A percentile compares a stretch with the other conserved stretches of the same genome.
phyloP scores from a whole-genome alignment of 225 moss, liverwort and hornwort genomes.

The Polytrichum commune region DNA sequence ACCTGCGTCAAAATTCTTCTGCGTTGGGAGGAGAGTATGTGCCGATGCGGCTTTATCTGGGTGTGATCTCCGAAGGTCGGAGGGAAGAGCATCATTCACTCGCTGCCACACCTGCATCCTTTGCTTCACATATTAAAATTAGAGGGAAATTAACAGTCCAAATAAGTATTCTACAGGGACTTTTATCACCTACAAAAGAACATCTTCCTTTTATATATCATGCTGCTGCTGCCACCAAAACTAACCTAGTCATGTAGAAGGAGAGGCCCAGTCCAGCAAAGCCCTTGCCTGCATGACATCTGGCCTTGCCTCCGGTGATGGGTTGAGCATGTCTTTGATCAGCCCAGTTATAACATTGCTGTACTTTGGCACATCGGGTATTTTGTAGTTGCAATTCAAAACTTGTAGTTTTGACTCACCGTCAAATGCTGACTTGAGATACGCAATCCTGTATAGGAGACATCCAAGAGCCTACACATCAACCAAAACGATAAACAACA shows the following conservation, averaged over 20 bases:
- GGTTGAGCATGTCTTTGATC: conserved; percentile 89
- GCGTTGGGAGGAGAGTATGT: conserved; percentile 38
- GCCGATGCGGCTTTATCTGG: conserved; percentile 68
- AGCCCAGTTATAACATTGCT: conserved; percentile 68
- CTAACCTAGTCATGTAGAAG: conserved; percentile 99
- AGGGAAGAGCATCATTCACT: conserved; percentile 79
- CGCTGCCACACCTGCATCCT: conserved; percentile 82
- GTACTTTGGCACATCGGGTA: conserved; percentile 89
- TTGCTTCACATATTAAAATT: no score
- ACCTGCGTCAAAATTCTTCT: conserved; percentile 54
- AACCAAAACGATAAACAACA: conserved; percentile 13
- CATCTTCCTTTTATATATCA: conserved; percentile 14
- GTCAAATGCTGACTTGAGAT: conserved; percentile 87
- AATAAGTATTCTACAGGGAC: neutral
- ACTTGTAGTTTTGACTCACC: conserved; percentile 99
- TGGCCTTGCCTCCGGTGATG: conserved; percentile 92
- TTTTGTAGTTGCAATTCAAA: conserved; percentile 90
- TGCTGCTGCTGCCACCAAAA: conserved; percentile 81
- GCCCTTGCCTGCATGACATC: conserved; percentile 99
- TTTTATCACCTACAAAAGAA: conserved; percentile 25
- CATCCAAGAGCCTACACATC: conserved; percentile 88
- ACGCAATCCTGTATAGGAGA: conserved; percentile 84
- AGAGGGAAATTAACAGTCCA: no score
- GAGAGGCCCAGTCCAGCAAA: conserved; percentile 96
- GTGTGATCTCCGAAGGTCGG: conserved; percentile 66